Evolutionary conservation across 2,329 filamentous ascomycete genomes (phyloP), one percentile per base, ranked within the genome.

Genomic region (Paecilomyces sp.): DNA sequence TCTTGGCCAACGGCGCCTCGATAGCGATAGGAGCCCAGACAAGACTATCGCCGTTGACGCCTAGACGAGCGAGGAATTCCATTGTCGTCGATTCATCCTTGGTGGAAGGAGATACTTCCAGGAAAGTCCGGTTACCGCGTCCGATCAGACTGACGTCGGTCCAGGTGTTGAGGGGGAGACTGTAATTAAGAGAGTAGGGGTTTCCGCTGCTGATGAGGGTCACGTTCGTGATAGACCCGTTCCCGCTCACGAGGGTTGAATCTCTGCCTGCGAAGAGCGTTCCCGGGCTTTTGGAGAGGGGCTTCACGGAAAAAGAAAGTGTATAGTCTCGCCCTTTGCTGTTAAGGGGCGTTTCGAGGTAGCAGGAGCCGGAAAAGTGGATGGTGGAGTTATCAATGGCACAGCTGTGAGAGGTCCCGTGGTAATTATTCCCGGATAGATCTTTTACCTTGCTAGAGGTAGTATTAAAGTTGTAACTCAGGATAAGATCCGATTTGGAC

Each of bases 251-350:
- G 11, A 82, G 76, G 3, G 68, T 68, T 3, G 78, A 83, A 65
- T 79, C 80, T 1, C 62, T 65, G 18, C 77, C 80, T 1, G 71
- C 66, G n/a, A 82, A 69, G 18, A 81, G 67, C 2, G 72, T 76
- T 0, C 75, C 76, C 33, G 77, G 76, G 1, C 66, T 70, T 2
- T 64, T 58, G 12, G 69, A 67, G 0, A 63, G 64, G 0, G 77
- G 70, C 1, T 71, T 66, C 28, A 84, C 65, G 1, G 73, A 72
- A 54, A 84, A 75, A 0, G 79, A 77, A 0, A 85, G 75, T 0
- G 80, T 83, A 68, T 85, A 85, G 64, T 84, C 74, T 41, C 80
- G 72, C 2, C 83, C 83, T 66, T 85, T 85, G 31, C 78, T 80
- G 0, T 64, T 64, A 3, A 83, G 69, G 0, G 81, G 81, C 0